phyloP scores from a whole-genome alignment of 2,329 filamentous ascomycete species.

The Rachicladosporium sp. region DNA sequence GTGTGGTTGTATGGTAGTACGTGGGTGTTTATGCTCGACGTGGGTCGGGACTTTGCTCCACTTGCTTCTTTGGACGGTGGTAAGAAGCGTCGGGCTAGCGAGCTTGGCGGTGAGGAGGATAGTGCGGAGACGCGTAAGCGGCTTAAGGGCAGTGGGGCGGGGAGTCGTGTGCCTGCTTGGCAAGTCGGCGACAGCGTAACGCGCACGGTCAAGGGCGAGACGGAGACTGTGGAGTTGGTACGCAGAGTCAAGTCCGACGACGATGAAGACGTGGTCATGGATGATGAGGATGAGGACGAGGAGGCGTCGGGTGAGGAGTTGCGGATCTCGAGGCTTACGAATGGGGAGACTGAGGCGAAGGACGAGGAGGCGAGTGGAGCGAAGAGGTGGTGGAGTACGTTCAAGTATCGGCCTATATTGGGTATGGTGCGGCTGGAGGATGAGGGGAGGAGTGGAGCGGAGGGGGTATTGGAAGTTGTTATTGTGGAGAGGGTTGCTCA shows the following conservation, averaged over 20 bases:
- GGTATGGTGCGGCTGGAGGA: conserved; percentile 50
- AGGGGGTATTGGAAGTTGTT: conserved; percentile 58
- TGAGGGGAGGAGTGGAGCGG: conserved; percentile 22
- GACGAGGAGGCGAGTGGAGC: conserved; percentile 9
- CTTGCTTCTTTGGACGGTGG: conserved; percentile 26
- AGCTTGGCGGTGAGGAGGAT: conserved; percentile 9
- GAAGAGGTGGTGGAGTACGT: conserved; percentile 60
- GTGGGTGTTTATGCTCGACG: conserved; percentile 88
- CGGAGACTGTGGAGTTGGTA: conserved; percentile 11
- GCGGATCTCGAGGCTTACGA: conserved; percentile 1
- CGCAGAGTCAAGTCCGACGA: conserved; percentile 31
- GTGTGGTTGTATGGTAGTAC: conserved; percentile 78
- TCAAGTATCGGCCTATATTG: conserved; percentile 88
- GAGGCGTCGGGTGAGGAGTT: background rate
- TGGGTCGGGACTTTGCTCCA: conserved; percentile 46
- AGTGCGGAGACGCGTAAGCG: conserved; percentile 24
- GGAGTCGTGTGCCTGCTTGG: conserved; percentile 12
- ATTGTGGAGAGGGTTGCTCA: conserved; percentile 49
- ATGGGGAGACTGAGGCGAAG: conserved; percentile 7
- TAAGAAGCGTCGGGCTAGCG: conserved; percentile 18
- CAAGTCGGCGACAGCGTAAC: conserved; percentile 6
- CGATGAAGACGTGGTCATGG: conserved; percentile 27
- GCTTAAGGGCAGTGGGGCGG: conserved; percentile 34
- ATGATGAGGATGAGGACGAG: conserved; percentile 25
- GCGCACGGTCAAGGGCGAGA: conserved; percentile 13